Evolutionary conservation across 768 basidiomycete genomes (phyloP), one percentile per base, ranked within the genome.

Genomic region (Suillus decipiens): DNA sequence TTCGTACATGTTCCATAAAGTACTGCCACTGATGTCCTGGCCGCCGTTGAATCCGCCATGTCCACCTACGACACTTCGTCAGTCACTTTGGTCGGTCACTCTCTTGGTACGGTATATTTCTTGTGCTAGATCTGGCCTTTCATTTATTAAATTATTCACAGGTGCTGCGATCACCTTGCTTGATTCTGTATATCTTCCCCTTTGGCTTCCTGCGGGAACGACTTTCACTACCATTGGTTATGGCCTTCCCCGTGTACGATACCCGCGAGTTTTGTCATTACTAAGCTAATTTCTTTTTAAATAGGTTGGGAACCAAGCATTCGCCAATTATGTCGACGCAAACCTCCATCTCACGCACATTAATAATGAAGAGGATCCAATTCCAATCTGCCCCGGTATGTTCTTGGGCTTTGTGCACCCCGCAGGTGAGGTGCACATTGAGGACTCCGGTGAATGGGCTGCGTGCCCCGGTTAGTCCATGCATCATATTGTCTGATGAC

Each of bases 241-340:
- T 51, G 79, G 79, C 36, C 69, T 80, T 37, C 79, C 77, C 43
- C 71, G 78, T 22, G 78, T 77, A 33, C 9, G 68, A 64, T 45
- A 14, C 19, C 54, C 28, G 10, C 6, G 9, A 14, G 14, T 63
- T 17, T 51, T 17, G 10, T 33, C 33, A 10, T 34, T 5, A 11
- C 41, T 39, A 17, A 17, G 22, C 37, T 45, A n/a, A 28, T 50
- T 31, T 31, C 8, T 31, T 31, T 37, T 19, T n/a, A 15, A 48
- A 63, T 58, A 81, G 76, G 78, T 80, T 64, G 86, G 88, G 12
- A 88, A 89, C 72, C 80, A 83, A 69, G 84, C 78, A 2, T 89
- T 88, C 63, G 86, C 86, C 1, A 67, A 86, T 66, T 83, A 82
- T 66, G 80, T 87, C 55, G 84, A 87, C 64, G 72, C 78, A 12